Evolutionary conservation across 345 rosid species (phyloP), one percentile per base, ranked within the genome.

Genomic region (Gynandropsis gynandra): DNA sequence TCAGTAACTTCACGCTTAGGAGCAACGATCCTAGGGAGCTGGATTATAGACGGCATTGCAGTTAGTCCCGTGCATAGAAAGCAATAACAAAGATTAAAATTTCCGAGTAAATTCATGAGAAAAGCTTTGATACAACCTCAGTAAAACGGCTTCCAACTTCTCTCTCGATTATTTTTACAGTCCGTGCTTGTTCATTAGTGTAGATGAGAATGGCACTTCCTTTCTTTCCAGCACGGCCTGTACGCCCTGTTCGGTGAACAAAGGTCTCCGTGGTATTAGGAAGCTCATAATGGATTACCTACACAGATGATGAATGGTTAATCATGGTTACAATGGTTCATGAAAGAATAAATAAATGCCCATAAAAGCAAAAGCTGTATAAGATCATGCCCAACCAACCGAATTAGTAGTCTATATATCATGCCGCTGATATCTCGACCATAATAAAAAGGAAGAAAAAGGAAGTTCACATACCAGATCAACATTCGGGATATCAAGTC

Each of bases 211-310:
- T 83, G 3, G 90, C 85, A 73, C 66, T 80, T 64, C 99, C 99
- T 71, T 83, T 88, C 83, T 89, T 93, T 19, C 99, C 97, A 48
- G 99, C 99, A 59, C 99, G 95, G n/a, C 97, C 97, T 45, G 99
- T 93, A 61, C 97, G 74, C 16, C 99, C 99, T 47, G 99, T 83
- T 35, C 99, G 88, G 57, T 93, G 99, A 65, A 93, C 97, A 69
- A 93, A 93, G 16, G 83, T 85, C 78, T 93, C 99, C 12, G 95
- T 70, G 14, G 60, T 41, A 74, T 81, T 93, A 6, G 99, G 97
- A 67, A 93, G 80, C 76, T 87, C 97, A 53, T 81, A 93, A 68
- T 93, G 99, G 74, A 88, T 67, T 4, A 93, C 19, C 99, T 93
- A 37, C 21, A 33, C 31, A 56, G 31, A 48, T 29, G 56, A 56